Percentiles rank a stretch among this genome's conserved stretches.
Evolutionary conservation across 768 basidiomycete genomes (phyloP).

Genomic region (Suillus alpinus): DNA sequence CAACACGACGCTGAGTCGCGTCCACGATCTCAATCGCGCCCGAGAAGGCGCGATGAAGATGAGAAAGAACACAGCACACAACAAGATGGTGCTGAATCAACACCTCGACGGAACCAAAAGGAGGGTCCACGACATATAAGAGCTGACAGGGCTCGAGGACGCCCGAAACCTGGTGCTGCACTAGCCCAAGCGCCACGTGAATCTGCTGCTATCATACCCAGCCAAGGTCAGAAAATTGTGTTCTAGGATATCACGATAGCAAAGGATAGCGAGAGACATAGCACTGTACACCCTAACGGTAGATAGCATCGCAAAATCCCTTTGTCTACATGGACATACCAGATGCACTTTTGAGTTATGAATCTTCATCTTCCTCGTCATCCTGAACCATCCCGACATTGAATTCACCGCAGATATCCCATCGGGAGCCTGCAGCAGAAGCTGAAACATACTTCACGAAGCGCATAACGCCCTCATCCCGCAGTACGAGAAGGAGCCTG

Average conservation of each 20-base stretch:
- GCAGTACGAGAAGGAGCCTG: slow-evolving; percentile 79
- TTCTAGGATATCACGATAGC: slow-evolving; percentile 42
- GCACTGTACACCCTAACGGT: background rate
- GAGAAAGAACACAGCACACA: slow-evolving; percentile 4
- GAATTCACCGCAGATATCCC: slow-evolving; percentile 92
- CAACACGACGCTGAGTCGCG: slow-evolving; percentile 5
- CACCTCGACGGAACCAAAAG: slow-evolving; percentile 10
- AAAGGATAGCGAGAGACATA: background rate
- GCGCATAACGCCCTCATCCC: slow-evolving; percentile 90
- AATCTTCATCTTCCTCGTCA: slow-evolving; percentile 47
- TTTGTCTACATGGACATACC: background rate
- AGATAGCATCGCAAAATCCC: background rate
- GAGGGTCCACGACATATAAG: slow-evolving; percentile 12
- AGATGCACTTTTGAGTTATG: slow-evolving; percentile 5
- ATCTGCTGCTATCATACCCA: slow-evolving; percentile 63
- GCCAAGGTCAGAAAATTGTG: slow-evolving; percentile 69
- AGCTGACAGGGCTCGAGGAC: slow-evolving; percentile 30
- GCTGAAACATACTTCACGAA: slow-evolving; percentile 96
- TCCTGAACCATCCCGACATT: slow-evolving; percentile 81
- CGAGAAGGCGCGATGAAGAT: slow-evolving; percentile 7
- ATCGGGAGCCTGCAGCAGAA: slow-evolving; percentile 84
- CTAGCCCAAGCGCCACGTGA: slow-evolving; percentile 76
- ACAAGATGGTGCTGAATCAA: slow-evolving; percentile 2
- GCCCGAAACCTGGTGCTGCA: slow-evolving; percentile 76
- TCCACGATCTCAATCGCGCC: slow-evolving; percentile 6